Evolutionary conservation across 441 rosid genomes (phyloP), one percentile per base, ranked within the genome.

Genomic region (Gossypium trilobum): DNA sequence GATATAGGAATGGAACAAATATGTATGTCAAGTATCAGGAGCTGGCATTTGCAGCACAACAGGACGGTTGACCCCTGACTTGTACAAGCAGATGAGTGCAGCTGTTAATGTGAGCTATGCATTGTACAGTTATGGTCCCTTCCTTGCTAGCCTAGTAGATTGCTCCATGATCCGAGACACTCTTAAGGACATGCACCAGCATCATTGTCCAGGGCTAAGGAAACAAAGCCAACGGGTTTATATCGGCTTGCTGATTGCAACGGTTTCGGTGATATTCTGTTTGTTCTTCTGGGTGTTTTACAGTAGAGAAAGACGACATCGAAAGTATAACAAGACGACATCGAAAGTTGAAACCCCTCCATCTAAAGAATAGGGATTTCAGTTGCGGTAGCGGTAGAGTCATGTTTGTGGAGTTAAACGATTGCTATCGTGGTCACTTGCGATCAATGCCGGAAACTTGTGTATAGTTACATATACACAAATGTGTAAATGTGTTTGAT

Each of bases 1-100:
- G 23, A 11, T 36, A 4, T 57, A 82, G 83, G 70, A 73, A 11
- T 83, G 82, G 75, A 80, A 77, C 70, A 77, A 80, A 0, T 78
- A 19, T 54, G 55, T 83, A 8, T 83, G 84, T 48, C 73, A 83
- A 66, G 79, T 61, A 29, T 69, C 82, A 66, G 74, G 50, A 20
- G 71, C 64, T 52, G 82, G 77, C 17, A 13, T 64, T 13, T 73
- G 76, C 63, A 52, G 6, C 9, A 64, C 70, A n/a, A 2, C 10
- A 33, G 71, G 76, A 5, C 70, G 76, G 1, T 16, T 73, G 52
- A 73, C 76, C 4, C 76, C 76, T 4, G 5, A 11, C 5, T 7
- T 52, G 36, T 62, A 62, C 70, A 4, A 17, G 4, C 54, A 64
- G 5, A 52, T 73, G 56, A 39, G 5, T 33, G 27, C 52, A 0